Evolutionary conservation across 2,329 filamentous ascomycete species (phyloP).

Genomic region (Aspergillus persii): DNA sequence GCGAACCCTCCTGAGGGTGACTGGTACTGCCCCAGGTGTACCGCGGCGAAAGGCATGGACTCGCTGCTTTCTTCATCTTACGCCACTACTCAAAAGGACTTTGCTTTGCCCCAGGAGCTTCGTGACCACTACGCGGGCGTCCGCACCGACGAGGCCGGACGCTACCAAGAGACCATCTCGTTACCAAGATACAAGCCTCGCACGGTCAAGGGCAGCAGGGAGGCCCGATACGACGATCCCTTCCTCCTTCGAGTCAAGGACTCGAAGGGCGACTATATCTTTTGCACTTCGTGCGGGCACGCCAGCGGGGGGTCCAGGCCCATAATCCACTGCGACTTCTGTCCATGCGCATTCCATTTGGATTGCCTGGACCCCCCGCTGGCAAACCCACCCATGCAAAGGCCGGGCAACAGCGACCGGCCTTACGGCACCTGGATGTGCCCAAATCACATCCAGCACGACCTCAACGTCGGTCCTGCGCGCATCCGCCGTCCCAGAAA

Average conservation of each 20-base stretch:
- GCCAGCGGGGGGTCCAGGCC: conserved; percentile 63
- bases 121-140: conserved; percentile 79
- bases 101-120: conserved; percentile 67
- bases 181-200: conserved; percentile 25
- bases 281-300: conserved; percentile 74
- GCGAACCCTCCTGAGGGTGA: conserved; percentile 64
- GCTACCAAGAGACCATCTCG: conserved; percentile 69
- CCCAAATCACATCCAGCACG: conserved; percentile 78
- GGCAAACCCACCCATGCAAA: conserved; percentile 68
- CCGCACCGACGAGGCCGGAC: conserved; percentile 70
- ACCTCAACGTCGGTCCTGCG: conserved; percentile 47
- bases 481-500: conserved; percentile 35
- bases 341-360: conserved; percentile 80
- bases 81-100: conserved; percentile 68
- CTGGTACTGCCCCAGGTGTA: conserved; percentile 75
- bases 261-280: conserved; percentile 68
- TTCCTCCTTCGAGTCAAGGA: conserved; percentile 59
- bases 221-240: conserved; percentile 28
- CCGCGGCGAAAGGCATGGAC: conserved; percentile 58
- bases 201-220: conserved; percentile 16
- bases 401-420: conserved; percentile 43
- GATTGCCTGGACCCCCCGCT: conserved; percentile 87
- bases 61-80: conserved; percentile 64
- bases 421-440: conserved; percentile 78
- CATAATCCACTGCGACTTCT: conserved; percentile 84